Evolutionary conservation across 345 rosid genomes (phyloP).

Genomic region (Melaleuca alternifolia): DNA sequence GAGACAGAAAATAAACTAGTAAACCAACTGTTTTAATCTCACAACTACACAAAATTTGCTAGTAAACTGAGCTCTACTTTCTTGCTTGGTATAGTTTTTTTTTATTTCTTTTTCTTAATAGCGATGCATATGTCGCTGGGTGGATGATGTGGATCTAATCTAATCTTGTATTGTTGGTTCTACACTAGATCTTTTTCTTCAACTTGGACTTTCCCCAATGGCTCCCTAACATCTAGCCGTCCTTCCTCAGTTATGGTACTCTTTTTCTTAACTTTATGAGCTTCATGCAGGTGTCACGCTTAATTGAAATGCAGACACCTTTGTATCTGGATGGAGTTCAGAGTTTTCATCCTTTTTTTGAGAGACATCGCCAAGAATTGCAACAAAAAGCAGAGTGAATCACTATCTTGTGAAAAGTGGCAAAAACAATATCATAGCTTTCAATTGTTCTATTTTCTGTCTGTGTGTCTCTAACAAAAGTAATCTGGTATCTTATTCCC

Average conservation of each 20-base stretch:
- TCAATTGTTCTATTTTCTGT: neutral
- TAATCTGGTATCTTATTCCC: neutral
- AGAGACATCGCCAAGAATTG: slow-evolving; percentile 8
- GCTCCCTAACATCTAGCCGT: neutral
- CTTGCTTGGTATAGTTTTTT: neutral
- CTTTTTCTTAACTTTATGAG: neutral
- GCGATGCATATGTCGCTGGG: neutral
- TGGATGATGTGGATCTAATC: neutral
- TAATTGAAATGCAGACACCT: slow-evolving; percentile 89
- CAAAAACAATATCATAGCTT: neutral
- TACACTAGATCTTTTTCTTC: neutral
- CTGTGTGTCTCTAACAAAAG: neutral
- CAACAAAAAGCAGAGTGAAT: neutral
- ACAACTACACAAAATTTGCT: neutral
- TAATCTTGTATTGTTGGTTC: neutral
- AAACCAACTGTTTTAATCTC: neutral
- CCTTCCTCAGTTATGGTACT: neutral
- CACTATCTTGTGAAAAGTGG: neutral
- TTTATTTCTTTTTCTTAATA: neutral
- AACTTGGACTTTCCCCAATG: neutral
- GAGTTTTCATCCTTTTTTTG: slow-evolving; percentile 60
- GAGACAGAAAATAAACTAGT: neutral
- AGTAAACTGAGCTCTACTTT: neutral
- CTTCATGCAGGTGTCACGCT: slow-evolving; percentile 61
- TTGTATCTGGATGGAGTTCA: slow-evolving; percentile 65